Base-by-base conservation (phyloP, 441 rosid species). In the Manihot esculenta region DNA sequence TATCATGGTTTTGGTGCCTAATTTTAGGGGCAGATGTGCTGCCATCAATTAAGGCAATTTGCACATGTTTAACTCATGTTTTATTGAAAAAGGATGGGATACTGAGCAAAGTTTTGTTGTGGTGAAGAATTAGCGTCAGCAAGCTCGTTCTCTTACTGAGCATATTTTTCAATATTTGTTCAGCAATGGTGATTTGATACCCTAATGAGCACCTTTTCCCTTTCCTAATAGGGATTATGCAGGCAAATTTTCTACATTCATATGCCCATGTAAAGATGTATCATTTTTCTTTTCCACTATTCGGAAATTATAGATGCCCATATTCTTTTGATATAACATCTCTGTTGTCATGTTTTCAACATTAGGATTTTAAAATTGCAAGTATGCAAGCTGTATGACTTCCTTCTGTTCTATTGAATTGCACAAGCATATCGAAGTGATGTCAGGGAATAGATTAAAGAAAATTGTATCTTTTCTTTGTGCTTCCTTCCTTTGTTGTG, bases 271-370 rank as follows among this genome's bases (percentile, higher is more conserved):
- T 12, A 20, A 47, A 48, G 55, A 65, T 71, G 60, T 4, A 30
- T 30, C 4, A 11, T 72, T 35, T 5, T 6, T 59, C 70, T 64
- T 51, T 77, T 74, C 70, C 63, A 27, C 26, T 10, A 51, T 48
- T 42, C 14, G 51, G 17, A 24, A 51, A 61, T 60, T 30, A 64
- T 59, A 21, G 21, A 23, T 48, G 72, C 12, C 56, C 13, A 24
- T 30, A 66, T 11, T 21, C 21, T 35, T 13, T 67, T 2, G 48
- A 67, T 26, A n/a, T 54, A 2, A 50, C 24, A 27, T 6, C 56
- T 0, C 5, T 20, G 8, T 20, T 38, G 35, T 50, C 5, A 17
- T 50, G 21, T 62, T 38, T 38, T 38, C 9, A 7, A 8, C 7
- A 38, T 7, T 5, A 38, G 42, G 42, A 5, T 38, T 38, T 38